Conservation (phyloP, 1,284 basidiomycete genomes). For the Puccinia coronata region DNA sequence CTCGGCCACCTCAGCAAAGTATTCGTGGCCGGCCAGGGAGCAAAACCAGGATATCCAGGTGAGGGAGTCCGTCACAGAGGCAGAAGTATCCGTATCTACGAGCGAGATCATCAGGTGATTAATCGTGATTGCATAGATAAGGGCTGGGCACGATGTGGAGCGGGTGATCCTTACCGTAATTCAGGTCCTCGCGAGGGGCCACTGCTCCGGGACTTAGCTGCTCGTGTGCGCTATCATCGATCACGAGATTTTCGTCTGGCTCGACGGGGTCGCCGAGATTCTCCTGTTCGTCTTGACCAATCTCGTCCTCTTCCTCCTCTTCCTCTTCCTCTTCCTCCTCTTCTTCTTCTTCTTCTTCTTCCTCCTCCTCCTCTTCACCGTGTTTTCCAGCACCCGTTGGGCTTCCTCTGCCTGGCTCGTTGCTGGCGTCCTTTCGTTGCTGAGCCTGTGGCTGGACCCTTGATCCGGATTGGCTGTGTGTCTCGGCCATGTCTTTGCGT, state of each 20-base stretch:
- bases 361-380: conserved; percentile 37
- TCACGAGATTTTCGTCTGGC: conserved; percentile 53
- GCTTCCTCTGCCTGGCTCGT: not conserved
- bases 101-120: not conserved
- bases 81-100: conserved; percentile 18
- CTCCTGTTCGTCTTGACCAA: conserved; percentile 3
- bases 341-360: conserved; percentile 13
- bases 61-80: conserved; percentile 58
- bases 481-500: not conserved
- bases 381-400: conserved; percentile 45
- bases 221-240: conserved; percentile 48
- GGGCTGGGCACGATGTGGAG: not conserved
- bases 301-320: not conserved
- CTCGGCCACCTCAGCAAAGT: conserved; percentile 81
- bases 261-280: conserved; percentile 56
- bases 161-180: conserved; percentile 16
- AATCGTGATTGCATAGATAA: not conserved
- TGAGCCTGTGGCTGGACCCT: not conserved
- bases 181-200: not conserved
- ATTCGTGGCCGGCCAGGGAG: conserved; percentile 95
- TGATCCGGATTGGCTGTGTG: not conserved
- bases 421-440: not conserved
- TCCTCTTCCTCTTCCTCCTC: conserved; percentile 14
- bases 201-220: not conserved
- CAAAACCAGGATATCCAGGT: conserved; percentile 99